phyloP scores from a whole-genome alignment of 140 eudicot genomes.

The Flaveria floridana region DNA sequence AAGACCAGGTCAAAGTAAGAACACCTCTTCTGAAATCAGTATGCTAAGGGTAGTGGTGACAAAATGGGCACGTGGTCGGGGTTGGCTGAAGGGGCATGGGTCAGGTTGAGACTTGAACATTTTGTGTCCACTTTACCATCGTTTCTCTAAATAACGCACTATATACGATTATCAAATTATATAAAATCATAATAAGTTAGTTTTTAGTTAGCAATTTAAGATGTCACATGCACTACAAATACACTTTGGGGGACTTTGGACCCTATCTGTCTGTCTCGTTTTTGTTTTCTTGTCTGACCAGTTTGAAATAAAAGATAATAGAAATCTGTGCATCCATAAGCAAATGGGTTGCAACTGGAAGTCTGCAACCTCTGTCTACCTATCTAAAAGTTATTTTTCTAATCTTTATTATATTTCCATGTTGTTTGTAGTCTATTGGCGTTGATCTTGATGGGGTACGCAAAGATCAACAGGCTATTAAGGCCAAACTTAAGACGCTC shows the following conservation, averaged over 20 bases:
- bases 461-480: slow-evolving; percentile 61
- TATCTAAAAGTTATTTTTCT: not conserved
- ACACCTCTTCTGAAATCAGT: not conserved
- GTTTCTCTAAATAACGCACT: not conserved
- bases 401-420: slow-evolving; percentile 8
- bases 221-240: not conserved
- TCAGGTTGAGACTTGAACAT: no score
- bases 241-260: not conserved
- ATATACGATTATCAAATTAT: not conserved
- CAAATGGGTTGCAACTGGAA: not conserved
- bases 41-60: not conserved
- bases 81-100: no score
- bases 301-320: not conserved
- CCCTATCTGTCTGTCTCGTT: not conserved
- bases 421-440: slow-evolving; percentile 61
- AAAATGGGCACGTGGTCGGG: not conserved
- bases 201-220: not conserved
- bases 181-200: not conserved
- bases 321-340: not conserved
- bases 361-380: not conserved
- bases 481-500: slow-evolving; percentile 53
- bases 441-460: slow-evolving; percentile 79
- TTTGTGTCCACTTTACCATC: not conserved
- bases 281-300: not conserved
- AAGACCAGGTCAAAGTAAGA: slow-evolving; percentile 82